Percentiles rank a stretch among this genome's conserved stretches.
phyloP scores from a whole-genome alignment of 73 alveolate species.

The Stentor coeruleus region DNA sequence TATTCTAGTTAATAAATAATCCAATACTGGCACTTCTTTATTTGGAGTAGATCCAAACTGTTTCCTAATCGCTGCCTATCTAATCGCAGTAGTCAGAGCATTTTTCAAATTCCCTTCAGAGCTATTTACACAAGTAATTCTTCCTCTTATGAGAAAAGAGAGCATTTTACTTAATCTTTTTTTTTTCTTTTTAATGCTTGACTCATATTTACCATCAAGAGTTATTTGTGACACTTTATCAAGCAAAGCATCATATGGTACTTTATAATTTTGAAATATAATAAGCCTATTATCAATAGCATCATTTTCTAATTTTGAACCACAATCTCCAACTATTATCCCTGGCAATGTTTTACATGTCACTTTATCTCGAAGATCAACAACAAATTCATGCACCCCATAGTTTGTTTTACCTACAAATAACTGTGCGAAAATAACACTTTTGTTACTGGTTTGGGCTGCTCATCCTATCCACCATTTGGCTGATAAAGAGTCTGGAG shows the following conservation, averaged over 20 bases:
- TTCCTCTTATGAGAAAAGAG: constrained; percentile 67
- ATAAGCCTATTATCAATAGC: constrained; percentile 81
- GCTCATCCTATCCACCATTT: constrained; percentile 84
- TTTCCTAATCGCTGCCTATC: constrained; percentile 63
- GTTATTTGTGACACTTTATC: constrained; percentile 59
- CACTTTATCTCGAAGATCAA: constrained; percentile 58
- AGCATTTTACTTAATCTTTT: constrained; percentile 71
- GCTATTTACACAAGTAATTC: constrained; percentile 51
- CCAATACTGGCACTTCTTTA: constrained; percentile 53
- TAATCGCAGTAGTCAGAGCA: constrained; percentile 48
- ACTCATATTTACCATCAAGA: constrained; percentile 54
- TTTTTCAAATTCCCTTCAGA: constrained; percentile 39
- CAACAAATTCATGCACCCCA: constrained; percentile 81
- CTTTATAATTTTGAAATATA: constrained; percentile 54
- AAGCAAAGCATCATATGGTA: constrained; percentile 61
- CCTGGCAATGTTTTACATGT: constrained; percentile 66
- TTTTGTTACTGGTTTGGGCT: background rate
- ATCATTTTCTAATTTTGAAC: constrained; percentile 67
- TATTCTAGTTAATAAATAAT: constrained; percentile 52
- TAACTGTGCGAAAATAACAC: constrained; percentile 63
- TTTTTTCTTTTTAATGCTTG: constrained; percentile 57
- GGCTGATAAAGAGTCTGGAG: constrained; percentile 65
- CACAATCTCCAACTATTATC: constrained; percentile 80
- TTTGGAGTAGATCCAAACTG: constrained; percentile 56
- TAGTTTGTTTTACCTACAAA: constrained; percentile 41